Evolutionary conservation across 768 basidiomycete species (phyloP).

Genomic region (Suillus americanus): DNA sequence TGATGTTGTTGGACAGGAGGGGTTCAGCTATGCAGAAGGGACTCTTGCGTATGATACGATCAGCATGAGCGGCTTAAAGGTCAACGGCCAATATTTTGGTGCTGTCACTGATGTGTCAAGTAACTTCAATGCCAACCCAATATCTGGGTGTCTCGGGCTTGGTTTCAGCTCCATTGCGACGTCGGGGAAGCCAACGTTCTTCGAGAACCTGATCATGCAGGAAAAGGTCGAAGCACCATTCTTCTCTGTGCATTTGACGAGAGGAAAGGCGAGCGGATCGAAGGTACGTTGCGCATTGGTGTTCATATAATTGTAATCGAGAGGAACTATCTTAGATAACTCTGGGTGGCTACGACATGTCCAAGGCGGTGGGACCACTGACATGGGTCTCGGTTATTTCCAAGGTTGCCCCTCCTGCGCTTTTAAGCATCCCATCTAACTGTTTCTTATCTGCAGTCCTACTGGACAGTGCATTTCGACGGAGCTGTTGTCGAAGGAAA

Average conservation of each 20-base stretch:
- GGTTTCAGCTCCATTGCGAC: conserved; percentile 58
- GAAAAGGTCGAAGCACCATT: conserved; percentile 42
- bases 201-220: conserved; percentile 57
- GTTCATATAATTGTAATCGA: not conserved
- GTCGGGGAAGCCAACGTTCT: conserved; percentile 50
- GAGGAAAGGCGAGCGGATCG: conserved; percentile 41
- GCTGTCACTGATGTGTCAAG: conserved; percentile 45
- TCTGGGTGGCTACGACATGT: conserved; percentile 34
- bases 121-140: conserved; percentile 52
- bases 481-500: conserved; percentile 38
- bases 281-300: conserved; percentile 36
- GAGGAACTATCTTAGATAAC: conserved; percentile 1
- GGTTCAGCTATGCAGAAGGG: conserved; percentile 53
- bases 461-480: conserved; percentile 57
- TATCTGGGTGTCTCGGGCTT: conserved; percentile 59
- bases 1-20: conserved; percentile 32
- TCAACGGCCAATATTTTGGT: conserved; percentile 55
- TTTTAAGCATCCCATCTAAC: not conserved
- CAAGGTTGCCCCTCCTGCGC: conserved; percentile 25
- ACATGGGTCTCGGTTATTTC: conserved; percentile 38
- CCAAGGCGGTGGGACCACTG: conserved; percentile 30
- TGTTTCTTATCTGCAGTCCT: conserved; percentile 40
- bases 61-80: conserved; percentile 42
- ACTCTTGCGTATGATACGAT: conserved; percentile 51
- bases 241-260: conserved; percentile 61